Evolutionary conservation across 371 early-diverging fungal genomes (phyloP), one percentile per base, ranked within the genome.

Genomic region (Smittium mucronatum): DNA sequence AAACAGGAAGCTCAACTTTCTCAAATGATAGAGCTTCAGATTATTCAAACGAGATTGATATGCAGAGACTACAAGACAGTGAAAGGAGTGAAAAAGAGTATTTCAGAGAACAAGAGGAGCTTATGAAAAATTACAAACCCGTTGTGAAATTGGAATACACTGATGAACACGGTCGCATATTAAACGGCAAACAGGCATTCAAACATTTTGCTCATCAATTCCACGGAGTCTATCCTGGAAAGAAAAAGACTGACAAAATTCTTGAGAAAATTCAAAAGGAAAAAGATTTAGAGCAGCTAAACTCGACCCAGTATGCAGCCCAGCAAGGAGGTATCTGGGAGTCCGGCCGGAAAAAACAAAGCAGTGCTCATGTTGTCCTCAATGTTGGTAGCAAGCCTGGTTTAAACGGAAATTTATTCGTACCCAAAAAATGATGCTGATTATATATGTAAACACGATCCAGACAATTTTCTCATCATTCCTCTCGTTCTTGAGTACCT

Each of bases 211-310:
- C 94, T 29, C 95, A 97, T 69, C 91, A 91, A 70, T 97, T 97
- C 86, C 97, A 97, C 75, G 98, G 97, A 33, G 91, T 91, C 73
- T 82, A 84, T 0, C 87, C 93, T 25, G 97, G 98, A 60, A 95
- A 94, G 75, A 84, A 87, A 78, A 97, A 97, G 85, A 91, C 90
- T 2, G 98, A 97, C 75, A 94, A 93, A 81, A 80, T 89, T 8
- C 80, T 91, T 75, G 80, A 81, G 67, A 92, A 90, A 74, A 74
- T 91, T 36, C 90, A 92, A 71, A 90, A 91, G 60, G 93, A 93
- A 73, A 84, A 86, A 63, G 83, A 84, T 85, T 71, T 90, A 91
- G 89, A 82, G 86, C 63, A 89, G 85, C 67, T 70, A 16, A 63
- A 70, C 0, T 67, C 72, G 1, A 83, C 82, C 2, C 91, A 92